Percentiles rank a stretch among this genome's conserved stretches.
These are phyloP conservation scores for Podospora australis DNA, from an alignment of 495 filamentous ascomycete species.

Conservation along the genomic window DNA sequence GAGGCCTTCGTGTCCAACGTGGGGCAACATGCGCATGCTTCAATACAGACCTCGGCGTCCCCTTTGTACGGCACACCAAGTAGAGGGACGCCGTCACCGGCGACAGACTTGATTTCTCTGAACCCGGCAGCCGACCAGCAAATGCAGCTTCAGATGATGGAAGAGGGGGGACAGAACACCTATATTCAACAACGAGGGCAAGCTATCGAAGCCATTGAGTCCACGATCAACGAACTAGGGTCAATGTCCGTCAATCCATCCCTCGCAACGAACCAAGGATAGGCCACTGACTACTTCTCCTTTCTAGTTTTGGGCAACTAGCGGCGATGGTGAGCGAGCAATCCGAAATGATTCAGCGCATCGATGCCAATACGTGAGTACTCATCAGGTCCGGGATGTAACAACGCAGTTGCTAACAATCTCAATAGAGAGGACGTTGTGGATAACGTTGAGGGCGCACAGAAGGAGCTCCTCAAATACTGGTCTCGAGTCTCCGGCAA, in stretches of 20 bases:
- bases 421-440: conserved; percentile 70
- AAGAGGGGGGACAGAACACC: conserved; percentile 77
- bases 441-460: conserved; percentile 92
- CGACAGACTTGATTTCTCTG: conserved; percentile 71
- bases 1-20: conserved; percentile 95
- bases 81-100: conserved; percentile 47
- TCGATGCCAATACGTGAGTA: conserved; percentile 77
- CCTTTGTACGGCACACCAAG: conserved; percentile 84
- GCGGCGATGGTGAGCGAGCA: conserved; percentile 97
- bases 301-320: conserved; percentile 73
- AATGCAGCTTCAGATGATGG: conserved; percentile 84
- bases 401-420: conserved; percentile 4
- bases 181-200: conserved; percentile 93
- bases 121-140: conserved; percentile 86
- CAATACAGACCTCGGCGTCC: conserved; percentile 62
- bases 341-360: conserved; percentile 86
- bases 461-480: conserved; percentile 92
- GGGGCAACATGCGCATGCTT: conserved; percentile 54
- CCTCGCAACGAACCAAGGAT: not conserved
- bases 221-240: conserved; percentile 88
- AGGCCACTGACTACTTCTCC: not conserved
- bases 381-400: not conserved
- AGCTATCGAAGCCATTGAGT: conserved; percentile 94
- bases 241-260: conserved; percentile 58
- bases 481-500: conserved; percentile 91